These are phyloP conservation scores for Penicillium frequentans DNA, from an alignment of 2,329 filamentous ascomycete genomes.

Conservation along the genomic window DNA sequence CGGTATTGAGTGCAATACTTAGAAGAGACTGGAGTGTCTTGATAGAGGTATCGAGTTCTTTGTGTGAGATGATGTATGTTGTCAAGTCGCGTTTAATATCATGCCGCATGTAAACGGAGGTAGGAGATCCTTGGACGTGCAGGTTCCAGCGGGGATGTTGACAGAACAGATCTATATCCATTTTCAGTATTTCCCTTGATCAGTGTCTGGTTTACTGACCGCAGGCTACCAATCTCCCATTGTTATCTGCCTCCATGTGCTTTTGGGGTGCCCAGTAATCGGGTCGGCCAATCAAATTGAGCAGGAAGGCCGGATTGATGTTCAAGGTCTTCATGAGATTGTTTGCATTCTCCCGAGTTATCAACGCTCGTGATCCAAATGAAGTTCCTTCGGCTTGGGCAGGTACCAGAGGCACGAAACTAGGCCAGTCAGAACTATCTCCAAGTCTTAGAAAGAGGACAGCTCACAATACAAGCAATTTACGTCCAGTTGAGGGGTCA, in stretches of 20 bases:
- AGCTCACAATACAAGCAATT: constrained; percentile 13
- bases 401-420: constrained; percentile 14
- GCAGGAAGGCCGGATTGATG: constrained; percentile 9
- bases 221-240: constrained; percentile 8
- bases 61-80: constrained; percentile 17
- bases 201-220: not conserved
- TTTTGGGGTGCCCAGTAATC: constrained; percentile 18
- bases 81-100: constrained; percentile 7
- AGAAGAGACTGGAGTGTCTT: constrained; percentile 7
- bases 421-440: not conserved
- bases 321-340: constrained; percentile 2
- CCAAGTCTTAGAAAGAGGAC: not conserved
- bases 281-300: constrained; percentile 13
- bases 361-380: constrained; percentile 6
- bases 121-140: constrained; percentile 12
- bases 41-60: constrained; percentile 9
- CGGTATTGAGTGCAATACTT: constrained; percentile 6
- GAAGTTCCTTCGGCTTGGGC: constrained; percentile 10
- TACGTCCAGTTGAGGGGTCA: not conserved
- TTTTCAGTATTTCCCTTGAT: not conserved
- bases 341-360: constrained; percentile 5
- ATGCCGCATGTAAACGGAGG: constrained; percentile 16
- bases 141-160: constrained; percentile 20
- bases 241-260: constrained; percentile 9
- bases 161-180: constrained; percentile 10